phyloP scores from a whole-genome alignment of 2,329 filamentous ascomycete species.

The Didymella sp. region DNA sequence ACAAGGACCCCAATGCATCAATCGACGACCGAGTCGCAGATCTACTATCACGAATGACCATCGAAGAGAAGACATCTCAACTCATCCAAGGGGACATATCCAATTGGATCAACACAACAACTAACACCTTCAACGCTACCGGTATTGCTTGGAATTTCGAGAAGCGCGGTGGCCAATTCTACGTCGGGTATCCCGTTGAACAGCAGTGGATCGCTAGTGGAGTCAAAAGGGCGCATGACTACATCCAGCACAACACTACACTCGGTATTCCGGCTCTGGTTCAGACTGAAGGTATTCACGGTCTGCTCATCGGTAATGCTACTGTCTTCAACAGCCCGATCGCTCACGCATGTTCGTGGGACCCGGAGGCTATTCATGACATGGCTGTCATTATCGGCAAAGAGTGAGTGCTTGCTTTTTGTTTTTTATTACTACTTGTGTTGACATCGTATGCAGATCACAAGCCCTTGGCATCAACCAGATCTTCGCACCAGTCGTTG shows the following conservation, averaged over 20 bases:
- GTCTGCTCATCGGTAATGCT: slow-evolving; percentile 73
- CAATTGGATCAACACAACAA: slow-evolving; percentile 75
- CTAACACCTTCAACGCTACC: slow-evolving; percentile 70
- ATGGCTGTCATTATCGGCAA: slow-evolving; percentile 72
- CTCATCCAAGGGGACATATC: slow-evolving; percentile 69
- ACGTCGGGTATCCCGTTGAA: slow-evolving; percentile 71
- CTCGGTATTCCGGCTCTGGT: slow-evolving; percentile 74
- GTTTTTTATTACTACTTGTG: neutral
- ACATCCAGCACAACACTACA: slow-evolving; percentile 69
- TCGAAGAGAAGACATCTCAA: slow-evolving; percentile 76
- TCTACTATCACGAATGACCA: slow-evolving; percentile 74
- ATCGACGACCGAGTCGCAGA: slow-evolving; percentile 71
- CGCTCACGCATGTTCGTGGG: slow-evolving; percentile 74
- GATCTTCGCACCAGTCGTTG: slow-evolving; percentile 73
- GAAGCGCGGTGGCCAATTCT: slow-evolving; percentile 71
- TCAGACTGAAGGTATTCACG: slow-evolving; percentile 78
- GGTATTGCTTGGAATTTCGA: slow-evolving; percentile 72
- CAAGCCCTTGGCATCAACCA: slow-evolving; percentile 74
- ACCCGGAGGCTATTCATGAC: slow-evolving; percentile 67
- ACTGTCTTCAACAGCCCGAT: slow-evolving; percentile 83
- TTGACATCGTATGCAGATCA: slow-evolving; percentile 43
- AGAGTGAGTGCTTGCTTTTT: slow-evolving; percentile 50
- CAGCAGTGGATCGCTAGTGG: slow-evolving; percentile 69
- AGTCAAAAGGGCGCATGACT: slow-evolving; percentile 71
- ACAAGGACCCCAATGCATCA: slow-evolving; percentile 68